Conservation (phyloP, 2,329 filamentous ascomycete species). For the Hymenoscyphus scutula region DNA sequence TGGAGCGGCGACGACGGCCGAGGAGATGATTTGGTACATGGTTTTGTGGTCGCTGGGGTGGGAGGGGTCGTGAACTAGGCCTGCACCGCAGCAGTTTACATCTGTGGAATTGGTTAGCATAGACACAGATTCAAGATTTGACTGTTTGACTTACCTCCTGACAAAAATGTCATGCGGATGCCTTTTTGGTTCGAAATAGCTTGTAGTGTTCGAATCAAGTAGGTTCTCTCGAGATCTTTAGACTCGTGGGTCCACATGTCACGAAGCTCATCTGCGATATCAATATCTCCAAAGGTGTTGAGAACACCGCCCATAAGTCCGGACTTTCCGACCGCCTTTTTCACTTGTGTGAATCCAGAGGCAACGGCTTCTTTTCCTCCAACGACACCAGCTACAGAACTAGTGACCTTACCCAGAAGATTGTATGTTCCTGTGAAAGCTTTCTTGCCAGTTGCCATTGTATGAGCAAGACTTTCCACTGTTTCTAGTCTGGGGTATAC, state of each 20-base stretch:
- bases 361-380: slow-evolving; percentile 91
- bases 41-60: slow-evolving; percentile 95
- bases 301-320: slow-evolving; percentile 94
- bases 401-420: slow-evolving; percentile 89
- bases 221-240: slow-evolving; percentile 95
- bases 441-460: slow-evolving; percentile 92
- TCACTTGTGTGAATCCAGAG: slow-evolving; percentile 90
- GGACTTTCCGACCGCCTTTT: slow-evolving; percentile 93
- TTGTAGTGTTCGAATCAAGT: slow-evolving; percentile 92
- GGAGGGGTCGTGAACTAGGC: slow-evolving; percentile 88
- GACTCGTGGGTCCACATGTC: slow-evolving; percentile 98
- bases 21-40: slow-evolving; percentile 98
- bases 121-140: not conserved
- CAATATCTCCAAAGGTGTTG: slow-evolving; percentile 94
- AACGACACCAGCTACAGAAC: slow-evolving; percentile 90
- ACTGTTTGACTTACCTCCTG: slow-evolving; percentile 60
- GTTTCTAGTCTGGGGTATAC: slow-evolving; percentile 89
- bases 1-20: slow-evolving; percentile 86
- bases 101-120: slow-evolving; percentile 44
- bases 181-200: slow-evolving; percentile 94
- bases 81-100: slow-evolving; percentile 88
- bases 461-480: slow-evolving; percentile 86
- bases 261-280: slow-evolving; percentile 88
- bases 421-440: slow-evolving; percentile 97
- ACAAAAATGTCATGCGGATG: slow-evolving; percentile 94